Conservation (phyloP, 2,329 filamentous ascomycete species). For the Aspergillus glaucus region DNA sequence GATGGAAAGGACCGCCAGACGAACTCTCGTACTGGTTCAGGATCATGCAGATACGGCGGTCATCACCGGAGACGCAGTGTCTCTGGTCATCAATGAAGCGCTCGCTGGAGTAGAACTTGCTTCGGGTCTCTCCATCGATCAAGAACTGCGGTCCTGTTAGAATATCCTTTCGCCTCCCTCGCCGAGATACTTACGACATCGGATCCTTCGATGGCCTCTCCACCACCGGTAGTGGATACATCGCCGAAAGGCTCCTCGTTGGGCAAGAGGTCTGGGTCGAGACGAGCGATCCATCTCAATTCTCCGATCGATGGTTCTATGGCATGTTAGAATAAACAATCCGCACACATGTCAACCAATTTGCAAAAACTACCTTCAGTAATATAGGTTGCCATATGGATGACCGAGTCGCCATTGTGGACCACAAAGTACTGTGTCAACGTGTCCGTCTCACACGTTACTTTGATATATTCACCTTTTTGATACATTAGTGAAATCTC, state of each 20-base stretch:
- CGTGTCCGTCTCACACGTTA: slow-evolving; percentile 55
- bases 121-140: slow-evolving; percentile 57
- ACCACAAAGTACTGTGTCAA: slow-evolving; percentile 61
- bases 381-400: slow-evolving; percentile 59
- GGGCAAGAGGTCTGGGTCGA: slow-evolving; percentile 47
- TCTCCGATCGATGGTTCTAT: slow-evolving; percentile 52
- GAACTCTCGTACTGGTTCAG: slow-evolving; percentile 53
- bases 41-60: slow-evolving; percentile 57
- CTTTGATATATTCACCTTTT: slow-evolving; percentile 47
- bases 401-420: slow-evolving; percentile 52
- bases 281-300: slow-evolving; percentile 58
- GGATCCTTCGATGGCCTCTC: slow-evolving; percentile 52
- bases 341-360: background rate
- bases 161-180: background rate
- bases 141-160: slow-evolving; percentile 36
- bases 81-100: slow-evolving; percentile 64
- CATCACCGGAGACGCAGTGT: slow-evolving; percentile 46
- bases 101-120: slow-evolving; percentile 64
- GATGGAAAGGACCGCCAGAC: slow-evolving; percentile 61
- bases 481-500: too few species aligned
- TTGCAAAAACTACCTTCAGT: slow-evolving; percentile 33
- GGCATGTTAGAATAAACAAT: background rate
- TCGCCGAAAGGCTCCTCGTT: slow-evolving; percentile 50
- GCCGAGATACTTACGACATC: slow-evolving; percentile 37
- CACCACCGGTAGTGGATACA: slow-evolving; percentile 51